phyloP scores from a whole-genome alignment of 2,329 filamentous ascomycete genomes.

The Teratosphaeria viscida region DNA sequence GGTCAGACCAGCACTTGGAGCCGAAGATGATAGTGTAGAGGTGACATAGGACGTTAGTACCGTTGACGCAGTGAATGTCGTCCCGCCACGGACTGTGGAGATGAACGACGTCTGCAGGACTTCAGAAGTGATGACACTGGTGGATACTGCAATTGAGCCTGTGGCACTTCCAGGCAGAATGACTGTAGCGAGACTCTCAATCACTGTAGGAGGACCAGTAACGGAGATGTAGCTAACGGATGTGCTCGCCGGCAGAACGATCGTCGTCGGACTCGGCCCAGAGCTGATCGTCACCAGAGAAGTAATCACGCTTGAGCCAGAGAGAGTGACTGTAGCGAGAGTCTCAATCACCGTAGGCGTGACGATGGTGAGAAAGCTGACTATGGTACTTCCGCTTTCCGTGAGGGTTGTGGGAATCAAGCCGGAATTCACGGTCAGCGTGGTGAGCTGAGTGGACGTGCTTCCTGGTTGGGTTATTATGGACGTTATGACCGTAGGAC shows the following conservation, averaged over 20 bases:
- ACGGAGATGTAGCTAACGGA: neutral
- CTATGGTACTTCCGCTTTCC: neutral
- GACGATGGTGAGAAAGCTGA: neutral
- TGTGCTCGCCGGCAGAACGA: neutral
- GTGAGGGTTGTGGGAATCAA: neutral
- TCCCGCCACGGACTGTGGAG: neutral
- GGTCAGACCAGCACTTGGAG: neutral
- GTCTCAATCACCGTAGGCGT: neutral
- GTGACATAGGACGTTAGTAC: slow-evolving; percentile 1
- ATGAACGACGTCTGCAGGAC: neutral
- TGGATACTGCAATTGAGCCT: neutral
- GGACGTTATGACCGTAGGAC: neutral
- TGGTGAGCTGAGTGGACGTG: neutral
- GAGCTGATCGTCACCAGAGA: neutral
- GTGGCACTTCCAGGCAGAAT: neutral
- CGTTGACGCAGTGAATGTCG: slow-evolving; percentile 1
- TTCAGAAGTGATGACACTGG: neutral
- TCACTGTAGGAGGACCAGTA: neutral
- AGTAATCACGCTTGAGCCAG: neutral
- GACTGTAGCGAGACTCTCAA: neutral
- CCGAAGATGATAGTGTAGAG: neutral
- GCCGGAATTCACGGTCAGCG: neutral
- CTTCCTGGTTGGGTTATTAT: neutral
- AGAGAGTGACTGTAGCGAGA: neutral
- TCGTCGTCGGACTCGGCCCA: neutral